Conservation (phyloP, 2,329 filamentous ascomycete genomes). For the Boeremia exigua region DNA sequence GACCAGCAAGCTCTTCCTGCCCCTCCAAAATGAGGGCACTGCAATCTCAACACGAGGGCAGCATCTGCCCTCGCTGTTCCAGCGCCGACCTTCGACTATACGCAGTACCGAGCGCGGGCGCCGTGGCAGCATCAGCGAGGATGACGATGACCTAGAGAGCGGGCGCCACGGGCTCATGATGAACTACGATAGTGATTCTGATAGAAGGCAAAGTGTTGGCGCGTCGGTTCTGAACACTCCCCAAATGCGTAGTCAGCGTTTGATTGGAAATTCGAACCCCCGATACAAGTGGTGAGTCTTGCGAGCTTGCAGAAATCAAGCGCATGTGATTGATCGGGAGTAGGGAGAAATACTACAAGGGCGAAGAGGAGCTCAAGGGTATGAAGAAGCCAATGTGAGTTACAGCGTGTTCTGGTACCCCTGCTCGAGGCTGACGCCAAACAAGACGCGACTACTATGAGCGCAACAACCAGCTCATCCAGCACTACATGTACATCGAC, state of each 20-base stretch:
- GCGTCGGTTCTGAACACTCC: constrained; percentile 58
- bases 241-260: constrained; percentile 79
- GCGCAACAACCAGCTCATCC: constrained; percentile 84
- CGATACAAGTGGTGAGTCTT: constrained; percentile 73
- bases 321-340: neutral
- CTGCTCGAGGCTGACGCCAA: constrained; percentile 9
- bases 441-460: constrained; percentile 81
- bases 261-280: constrained; percentile 89
- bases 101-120: constrained; percentile 35
- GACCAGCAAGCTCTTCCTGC: constrained; percentile 50
- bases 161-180: constrained; percentile 36
- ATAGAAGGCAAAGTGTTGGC: constrained; percentile 51
- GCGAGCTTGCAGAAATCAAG: neutral
- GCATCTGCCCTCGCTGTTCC: constrained; percentile 47
- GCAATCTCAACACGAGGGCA: constrained; percentile 54
- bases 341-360: constrained; percentile 81
- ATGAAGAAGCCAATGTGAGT: constrained; percentile 74
- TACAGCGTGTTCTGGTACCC: too few species aligned
- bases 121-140: constrained; percentile 38
- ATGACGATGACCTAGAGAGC: constrained; percentile 42
- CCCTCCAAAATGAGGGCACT: constrained; percentile 44
- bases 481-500: constrained; percentile 94
- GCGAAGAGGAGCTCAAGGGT: constrained; percentile 72
- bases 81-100: constrained; percentile 40
- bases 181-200: constrained; percentile 43